Conservation (phyloP, 2,329 filamentous ascomycete genomes). For the Alternaria postmessia region DNA sequence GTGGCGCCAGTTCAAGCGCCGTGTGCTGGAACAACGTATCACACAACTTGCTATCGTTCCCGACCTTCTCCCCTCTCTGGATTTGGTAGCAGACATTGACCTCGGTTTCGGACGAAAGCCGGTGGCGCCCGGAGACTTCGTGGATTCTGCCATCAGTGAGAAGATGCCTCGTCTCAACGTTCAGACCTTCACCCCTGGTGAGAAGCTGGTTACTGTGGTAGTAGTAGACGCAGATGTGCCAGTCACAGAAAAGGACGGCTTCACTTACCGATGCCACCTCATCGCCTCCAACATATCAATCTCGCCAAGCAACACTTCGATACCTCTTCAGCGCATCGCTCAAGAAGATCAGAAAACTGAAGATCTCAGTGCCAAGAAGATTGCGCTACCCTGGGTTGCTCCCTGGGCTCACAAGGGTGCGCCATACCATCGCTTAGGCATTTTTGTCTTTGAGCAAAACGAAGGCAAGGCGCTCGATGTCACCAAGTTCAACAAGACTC, state of each 20-base stretch:
- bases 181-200: slow-evolving; percentile 82
- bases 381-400: slow-evolving; percentile 82
- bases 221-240: slow-evolving; percentile 93
- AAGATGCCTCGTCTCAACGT: slow-evolving; percentile 77
- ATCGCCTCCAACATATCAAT: slow-evolving; percentile 78
- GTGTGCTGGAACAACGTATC: slow-evolving; percentile 84
- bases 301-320: slow-evolving; percentile 59
- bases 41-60: slow-evolving; percentile 86
- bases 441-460: slow-evolving; percentile 85
- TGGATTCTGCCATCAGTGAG: slow-evolving; percentile 78
- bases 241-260: slow-evolving; percentile 75
- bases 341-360: slow-evolving; percentile 52
- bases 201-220: slow-evolving; percentile 82
- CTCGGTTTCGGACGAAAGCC: slow-evolving; percentile 78
- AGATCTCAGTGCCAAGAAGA: slow-evolving; percentile 62
- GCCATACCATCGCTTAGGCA: slow-evolving; percentile 86
- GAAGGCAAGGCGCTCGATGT: slow-evolving; percentile 54
- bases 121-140: slow-evolving; percentile 77
- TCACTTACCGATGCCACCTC: slow-evolving; percentile 85
- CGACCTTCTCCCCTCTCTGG: slow-evolving; percentile 82
- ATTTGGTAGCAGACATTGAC: slow-evolving; percentile 80
- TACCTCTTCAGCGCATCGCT: slow-evolving; percentile 43
- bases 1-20: slow-evolving; percentile 84
- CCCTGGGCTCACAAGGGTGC: slow-evolving; percentile 88
- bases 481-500: slow-evolving; percentile 76